These are phyloP conservation scores for Endotrypanum monterogeii DNA, from an alignment of 208 protist species.

Conservation along the genomic window DNA sequence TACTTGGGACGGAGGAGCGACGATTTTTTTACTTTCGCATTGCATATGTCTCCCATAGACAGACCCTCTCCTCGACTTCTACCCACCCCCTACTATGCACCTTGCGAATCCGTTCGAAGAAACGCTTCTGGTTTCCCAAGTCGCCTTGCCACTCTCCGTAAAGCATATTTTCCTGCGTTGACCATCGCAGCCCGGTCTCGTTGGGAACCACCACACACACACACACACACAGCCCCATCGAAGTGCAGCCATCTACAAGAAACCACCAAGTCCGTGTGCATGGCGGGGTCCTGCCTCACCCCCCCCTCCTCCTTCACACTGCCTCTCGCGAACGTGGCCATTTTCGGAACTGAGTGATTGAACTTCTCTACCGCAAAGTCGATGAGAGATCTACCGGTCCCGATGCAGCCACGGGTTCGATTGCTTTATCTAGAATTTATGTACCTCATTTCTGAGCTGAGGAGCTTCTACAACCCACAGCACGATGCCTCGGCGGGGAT, in stretches of 20 bases:
- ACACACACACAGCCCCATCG: neutral
- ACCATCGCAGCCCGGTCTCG: neutral
- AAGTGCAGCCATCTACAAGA: neutral
- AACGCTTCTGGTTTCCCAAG: neutral
- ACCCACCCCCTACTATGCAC: neutral
- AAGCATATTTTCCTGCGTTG: neutral
- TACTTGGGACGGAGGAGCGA: neutral
- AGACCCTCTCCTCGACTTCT: neutral
- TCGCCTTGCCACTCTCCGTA: neutral
- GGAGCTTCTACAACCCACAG: constrained; percentile 19
- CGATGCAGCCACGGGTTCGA: constrained; percentile 45
- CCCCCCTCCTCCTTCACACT: no score
- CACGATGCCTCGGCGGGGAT: neutral
- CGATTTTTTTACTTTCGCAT: neutral
- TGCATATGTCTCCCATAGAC: neutral
- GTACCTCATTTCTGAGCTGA: constrained; percentile 48
- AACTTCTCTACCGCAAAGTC: neutral
- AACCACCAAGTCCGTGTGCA: neutral
- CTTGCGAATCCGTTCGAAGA: neutral
- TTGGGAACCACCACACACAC: constrained; percentile 1
- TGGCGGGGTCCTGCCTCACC: no score
- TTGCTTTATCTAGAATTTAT: constrained; percentile 76
- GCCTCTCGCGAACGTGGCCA: no score
- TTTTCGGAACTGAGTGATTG: neutral
- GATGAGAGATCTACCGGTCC: neutral